A percentile compares a stretch with the other conserved stretches of the same genome.
Conservation (phyloP, 768 basidiomycete species). For the Dacryopinax spathularia region DNA sequence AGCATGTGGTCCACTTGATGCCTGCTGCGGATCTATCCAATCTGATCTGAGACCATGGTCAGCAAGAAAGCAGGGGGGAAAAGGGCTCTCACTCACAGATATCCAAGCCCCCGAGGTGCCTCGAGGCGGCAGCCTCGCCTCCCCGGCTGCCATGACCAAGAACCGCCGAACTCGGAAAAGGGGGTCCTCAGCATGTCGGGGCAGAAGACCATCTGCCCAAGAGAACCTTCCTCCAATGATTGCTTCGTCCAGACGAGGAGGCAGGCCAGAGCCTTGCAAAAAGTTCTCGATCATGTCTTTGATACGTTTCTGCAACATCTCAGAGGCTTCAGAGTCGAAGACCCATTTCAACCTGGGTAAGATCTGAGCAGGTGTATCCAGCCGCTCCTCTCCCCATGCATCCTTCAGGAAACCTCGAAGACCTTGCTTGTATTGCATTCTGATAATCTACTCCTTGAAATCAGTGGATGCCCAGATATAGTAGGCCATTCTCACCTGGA, state of each 20-base stretch:
- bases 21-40: background rate
- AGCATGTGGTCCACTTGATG: background rate
- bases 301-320: background rate
- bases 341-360: background rate
- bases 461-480: too few species aligned
- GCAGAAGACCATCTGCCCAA: too few species aligned
- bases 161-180: too few species aligned
- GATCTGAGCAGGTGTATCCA: background rate
- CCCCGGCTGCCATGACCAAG: too few species aligned
- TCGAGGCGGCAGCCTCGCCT: too few species aligned
- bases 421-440: background rate
- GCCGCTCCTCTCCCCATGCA: background rate
- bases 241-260: too few species aligned
- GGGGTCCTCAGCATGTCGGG: too few species aligned
- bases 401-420: background rate
- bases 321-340: background rate
- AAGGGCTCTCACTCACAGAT: too few species aligned
- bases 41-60: background rate
- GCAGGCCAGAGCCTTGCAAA: background rate
- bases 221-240: too few species aligned
- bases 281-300: background rate
- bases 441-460: too few species aligned
- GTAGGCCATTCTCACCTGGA: background rate
- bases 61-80: background rate
- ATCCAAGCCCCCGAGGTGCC: too few species aligned